Base-by-base conservation (phyloP, 257 asterid genomes). In the Plantago elongata region DNA sequence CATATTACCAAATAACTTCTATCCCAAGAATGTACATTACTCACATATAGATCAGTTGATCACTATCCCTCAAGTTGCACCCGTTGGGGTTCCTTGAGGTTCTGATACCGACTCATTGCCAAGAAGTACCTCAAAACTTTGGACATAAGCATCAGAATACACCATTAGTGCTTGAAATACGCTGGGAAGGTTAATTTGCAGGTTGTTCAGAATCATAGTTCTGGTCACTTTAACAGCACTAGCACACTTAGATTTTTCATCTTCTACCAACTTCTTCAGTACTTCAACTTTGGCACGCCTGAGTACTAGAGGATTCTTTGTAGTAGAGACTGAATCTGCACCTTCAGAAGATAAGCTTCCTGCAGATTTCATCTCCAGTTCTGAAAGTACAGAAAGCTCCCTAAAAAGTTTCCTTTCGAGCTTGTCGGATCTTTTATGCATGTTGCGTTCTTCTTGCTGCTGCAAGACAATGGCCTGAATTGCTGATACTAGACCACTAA, bases 111-210 rank as follows among this genome's bases (percentile, higher is more conserved):
- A 50, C 49, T 54, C 77, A 43, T 42, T 61, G 54, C 65, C 13
- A 22, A 86, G 75, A 54, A 86, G 72, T 38, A 7, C 66, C 60
- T 82, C 87, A 55, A 89, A 72, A 67, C 73, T 69, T 11, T 77
- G 75, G 50, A 75, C 75, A 64, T 74, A 84, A 72, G 87, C 78
- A 44, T 79, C 79, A 2, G 95, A 82, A 56, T 72, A 84, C 54
- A 57, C 76, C 44, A 49, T 67, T 18, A 89, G 70, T 7, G 85
- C 87, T 46, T 75, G 79, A 70, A 89, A 89, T 5, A 82, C 79
- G 52, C 76, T 84, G 37, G 95, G 97, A 38, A 86, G 88, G 76
- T 82, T 86, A 1, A 87, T 80, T 56, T 81, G 79, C 11, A 89
- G 76, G 73, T 77, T 81, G 80, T 61, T 81, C 52, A 77, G 72